These are phyloP conservation scores for Ilex paraguariensis DNA, from an alignment of 305 asterid species.

Conservation along the genomic window DNA sequence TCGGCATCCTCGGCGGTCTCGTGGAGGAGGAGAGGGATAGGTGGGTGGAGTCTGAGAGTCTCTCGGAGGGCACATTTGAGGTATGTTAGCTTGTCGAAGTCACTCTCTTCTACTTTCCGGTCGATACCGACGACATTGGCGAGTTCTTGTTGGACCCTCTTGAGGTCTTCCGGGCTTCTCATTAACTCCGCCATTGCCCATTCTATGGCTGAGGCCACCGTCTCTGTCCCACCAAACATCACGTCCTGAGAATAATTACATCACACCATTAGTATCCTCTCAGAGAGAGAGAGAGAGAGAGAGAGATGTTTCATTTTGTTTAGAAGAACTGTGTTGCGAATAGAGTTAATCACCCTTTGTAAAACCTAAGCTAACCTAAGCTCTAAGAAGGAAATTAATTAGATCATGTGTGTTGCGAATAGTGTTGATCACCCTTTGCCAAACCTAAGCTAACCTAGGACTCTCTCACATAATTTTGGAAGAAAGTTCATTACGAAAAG, in stretches of 20 bases:
- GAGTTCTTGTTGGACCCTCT: constrained; percentile 59
- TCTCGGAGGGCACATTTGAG: constrained; percentile 71
- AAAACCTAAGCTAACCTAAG: too few species aligned
- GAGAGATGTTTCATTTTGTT: too few species aligned
- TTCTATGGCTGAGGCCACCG: constrained; percentile 82
- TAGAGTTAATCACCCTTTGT: too few species aligned
- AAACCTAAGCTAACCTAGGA: too few species aligned
- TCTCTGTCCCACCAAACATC: constrained; percentile 94
- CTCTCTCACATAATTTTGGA: too few species aligned
- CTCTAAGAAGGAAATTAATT: too few species aligned
- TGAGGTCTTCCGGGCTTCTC: constrained; percentile 52
- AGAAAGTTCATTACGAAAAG: too few species aligned
- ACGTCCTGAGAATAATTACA: constrained; percentile 42
- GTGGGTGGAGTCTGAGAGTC: constrained; percentile 87
- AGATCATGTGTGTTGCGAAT: too few species aligned
- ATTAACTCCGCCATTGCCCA: constrained; percentile 81
- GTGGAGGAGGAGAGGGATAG: constrained; percentile 88
- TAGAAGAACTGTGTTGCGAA: too few species aligned
- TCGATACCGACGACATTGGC: constrained; percentile 47
- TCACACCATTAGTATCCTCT: too few species aligned
- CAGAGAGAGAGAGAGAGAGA: too few species aligned
- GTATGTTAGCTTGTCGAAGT: constrained; percentile 52
- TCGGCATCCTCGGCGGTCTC: constrained; percentile 59
- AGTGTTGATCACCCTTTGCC: too few species aligned
- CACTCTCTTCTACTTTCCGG: constrained; percentile 61